Evolutionary conservation across 73 alveolate species (phyloP), one percentile per base, ranked within the genome.

Genomic region (Paramecium tetraurelia): DNA sequence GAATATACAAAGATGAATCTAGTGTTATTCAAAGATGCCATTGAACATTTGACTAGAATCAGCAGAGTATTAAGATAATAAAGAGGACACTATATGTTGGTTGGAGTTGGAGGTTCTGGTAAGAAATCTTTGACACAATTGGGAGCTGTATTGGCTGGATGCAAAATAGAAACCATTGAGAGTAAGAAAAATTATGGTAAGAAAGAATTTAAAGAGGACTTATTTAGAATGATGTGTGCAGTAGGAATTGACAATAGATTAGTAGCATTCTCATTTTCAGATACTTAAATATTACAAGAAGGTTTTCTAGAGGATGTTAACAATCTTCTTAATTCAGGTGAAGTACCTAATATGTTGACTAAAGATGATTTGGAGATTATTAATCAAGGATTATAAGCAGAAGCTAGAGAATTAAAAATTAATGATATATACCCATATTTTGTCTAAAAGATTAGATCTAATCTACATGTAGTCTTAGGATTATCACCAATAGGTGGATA

Each of bases 401-500:
- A 96, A 89, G 93, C 98, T 95, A 85, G 96, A 93, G 92, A 98
- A 77, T 92, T 92, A 88, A 96, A 98, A 87, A 93, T 93, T 70
- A 95, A 96, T 80, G 99, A 95, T 27, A 96, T 97, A 4, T 98
- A 97, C 76, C 94, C 96, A 50, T 97, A 92, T 85, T 98, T 98
- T 89, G 97, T 96, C 12, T 97, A 96, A 71, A 97, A 97, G 31
- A 97, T 97, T 59, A 94, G 98, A 92, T 94, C 96, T 22, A 98
- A 98, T 93, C 90, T 98, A 43, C 99, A 98, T 87, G 84, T 98
- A 6, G 92, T 98, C 20, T 96, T 98, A 38, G 96, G 98, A 29
- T 76, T 98, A 59, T 95, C 99, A 35, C 99, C 99, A 5, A 96
- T 97, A 4, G 99, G 99, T 27, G 98, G 97, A 27, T 95, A 94